These are phyloP conservation scores for Exophiala sp. DNA, from an alignment of 2,329 filamentous ascomycete genomes.

Conservation along the genomic window DNA sequence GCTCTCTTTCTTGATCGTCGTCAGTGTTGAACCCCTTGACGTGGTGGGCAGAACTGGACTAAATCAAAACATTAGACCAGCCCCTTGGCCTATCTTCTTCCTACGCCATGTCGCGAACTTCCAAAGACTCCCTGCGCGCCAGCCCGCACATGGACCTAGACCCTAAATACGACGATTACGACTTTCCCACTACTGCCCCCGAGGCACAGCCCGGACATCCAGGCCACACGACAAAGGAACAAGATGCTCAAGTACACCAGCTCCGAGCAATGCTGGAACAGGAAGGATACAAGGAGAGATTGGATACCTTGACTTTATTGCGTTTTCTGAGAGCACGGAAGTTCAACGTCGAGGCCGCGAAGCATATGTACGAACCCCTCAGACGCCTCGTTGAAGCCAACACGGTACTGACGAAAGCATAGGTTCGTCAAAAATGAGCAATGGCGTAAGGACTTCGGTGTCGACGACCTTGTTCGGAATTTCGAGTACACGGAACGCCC, in stretches of 20 bases:
- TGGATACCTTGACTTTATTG: constrained; percentile 89
- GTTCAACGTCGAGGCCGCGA: constrained; percentile 77
- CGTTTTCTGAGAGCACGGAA: constrained; percentile 91
- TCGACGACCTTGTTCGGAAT: constrained; percentile 70
- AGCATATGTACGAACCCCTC: constrained; percentile 68
- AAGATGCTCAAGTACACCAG: constrained; percentile 85
- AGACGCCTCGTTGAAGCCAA: constrained; percentile 1
- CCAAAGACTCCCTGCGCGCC: constrained; percentile 21
- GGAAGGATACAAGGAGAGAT: constrained; percentile 70
- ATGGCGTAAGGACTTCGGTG: constrained; percentile 81
- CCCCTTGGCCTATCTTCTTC: background rate
- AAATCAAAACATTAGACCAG: background rate
- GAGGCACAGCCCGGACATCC: constrained; percentile 70
- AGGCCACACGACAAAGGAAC: constrained; percentile 75
- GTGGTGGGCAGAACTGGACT: background rate
- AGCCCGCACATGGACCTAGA: constrained; percentile 53
- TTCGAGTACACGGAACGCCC: constrained; percentile 86
- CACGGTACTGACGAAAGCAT: constrained; percentile 15
- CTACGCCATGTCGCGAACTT: constrained; percentile 22
- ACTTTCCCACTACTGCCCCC: constrained; percentile 75
- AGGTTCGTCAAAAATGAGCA: constrained; percentile 89
- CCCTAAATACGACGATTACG: constrained; percentile 93
- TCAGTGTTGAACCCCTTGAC: background rate
- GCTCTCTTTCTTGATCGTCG: background rate
- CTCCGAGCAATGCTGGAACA: constrained; percentile 78